These are phyloP conservation scores for Plasmodium gallinaceum DNA, from an alignment of 169 alveolate genomes.

Conservation along the genomic window DNA sequence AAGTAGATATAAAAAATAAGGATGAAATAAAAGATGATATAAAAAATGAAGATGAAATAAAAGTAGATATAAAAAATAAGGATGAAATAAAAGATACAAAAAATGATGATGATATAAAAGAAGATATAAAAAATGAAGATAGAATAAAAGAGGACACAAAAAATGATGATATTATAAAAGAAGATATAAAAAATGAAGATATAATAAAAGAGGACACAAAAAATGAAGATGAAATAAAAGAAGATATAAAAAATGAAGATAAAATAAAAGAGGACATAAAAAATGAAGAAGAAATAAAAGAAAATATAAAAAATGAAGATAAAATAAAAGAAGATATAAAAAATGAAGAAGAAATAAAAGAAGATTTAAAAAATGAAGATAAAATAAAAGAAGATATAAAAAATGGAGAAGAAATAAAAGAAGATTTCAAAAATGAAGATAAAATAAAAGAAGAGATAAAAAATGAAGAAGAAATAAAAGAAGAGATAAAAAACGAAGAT, in stretches of 20 bases:
- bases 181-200: not conserved
- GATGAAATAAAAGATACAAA: not conserved
- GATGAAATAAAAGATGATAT: not conserved
- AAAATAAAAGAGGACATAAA: no score
- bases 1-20: not conserved
- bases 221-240: not conserved
- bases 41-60: not conserved
- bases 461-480: not conserved
- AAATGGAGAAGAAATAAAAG: not conserved
- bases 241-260: not conserved
- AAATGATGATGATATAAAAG: slow-evolving; percentile 2
- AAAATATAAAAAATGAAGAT: no score
- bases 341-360: not conserved
- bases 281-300: no score
- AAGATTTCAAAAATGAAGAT: not conserved
- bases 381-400: not conserved
- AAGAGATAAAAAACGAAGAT: not conserved
- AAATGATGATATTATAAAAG: not conserved
- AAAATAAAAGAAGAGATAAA: not conserved
- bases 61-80: not conserved
- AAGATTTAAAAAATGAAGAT: not conserved
- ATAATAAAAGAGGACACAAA: not conserved
- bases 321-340: not conserved
- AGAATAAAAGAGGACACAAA: not conserved
- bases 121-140: not conserved